phyloP scores from a whole-genome alignment of 352 stramenopile genomes.

The Globisporangium camurandrum region DNA sequence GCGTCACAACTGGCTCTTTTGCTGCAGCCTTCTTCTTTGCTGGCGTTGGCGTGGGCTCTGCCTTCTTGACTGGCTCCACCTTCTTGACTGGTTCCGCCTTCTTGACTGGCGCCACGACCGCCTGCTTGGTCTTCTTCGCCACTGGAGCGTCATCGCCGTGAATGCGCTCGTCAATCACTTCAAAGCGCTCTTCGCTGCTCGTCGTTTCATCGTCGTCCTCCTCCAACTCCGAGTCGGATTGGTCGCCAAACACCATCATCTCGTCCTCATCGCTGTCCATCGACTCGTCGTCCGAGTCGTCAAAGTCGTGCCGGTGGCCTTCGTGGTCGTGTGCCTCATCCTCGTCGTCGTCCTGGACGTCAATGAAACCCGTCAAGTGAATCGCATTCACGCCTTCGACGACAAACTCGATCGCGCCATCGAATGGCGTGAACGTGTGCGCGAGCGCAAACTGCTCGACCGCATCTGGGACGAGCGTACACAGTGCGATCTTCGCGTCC shows the following conservation, averaged over 20 bases:
- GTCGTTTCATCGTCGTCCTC: slow-evolving; percentile 42
- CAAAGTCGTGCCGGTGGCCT: slow-evolving; percentile 32
- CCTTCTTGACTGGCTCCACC: slow-evolving; percentile 22
- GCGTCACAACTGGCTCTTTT: slow-evolving; percentile 23
- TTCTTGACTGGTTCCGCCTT: slow-evolving; percentile 23
- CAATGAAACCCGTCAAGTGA: slow-evolving; percentile 76
- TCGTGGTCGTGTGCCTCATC: slow-evolving; percentile 64
- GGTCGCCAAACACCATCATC: slow-evolving; percentile 57
- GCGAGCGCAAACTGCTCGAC: slow-evolving; percentile 70
- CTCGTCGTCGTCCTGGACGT: slow-evolving; percentile 68
- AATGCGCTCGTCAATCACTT: slow-evolving; percentile 67
- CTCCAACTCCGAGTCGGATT: slow-evolving; percentile 25
- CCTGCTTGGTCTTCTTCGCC: slow-evolving; percentile 26
- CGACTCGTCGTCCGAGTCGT: slow-evolving; percentile 13
- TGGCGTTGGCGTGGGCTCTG: slow-evolving; percentile 15
- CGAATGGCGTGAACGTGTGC: slow-evolving; percentile 71
- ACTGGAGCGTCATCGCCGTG: slow-evolving; percentile 28
- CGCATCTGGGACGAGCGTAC: slow-evolving; percentile 51
- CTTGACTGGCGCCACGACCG: slow-evolving; percentile 20
- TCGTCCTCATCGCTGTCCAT: slow-evolving; percentile 29
- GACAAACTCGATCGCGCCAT: slow-evolving; percentile 63
- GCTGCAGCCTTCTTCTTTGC: slow-evolving; percentile 28
- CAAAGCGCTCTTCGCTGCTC: slow-evolving; percentile 45
- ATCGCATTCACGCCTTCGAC: slow-evolving; percentile 69
- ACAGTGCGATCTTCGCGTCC: slow-evolving; percentile 65